Conservation (phyloP, 768 basidiomycete species). For the Cubamyces sp. region DNA sequence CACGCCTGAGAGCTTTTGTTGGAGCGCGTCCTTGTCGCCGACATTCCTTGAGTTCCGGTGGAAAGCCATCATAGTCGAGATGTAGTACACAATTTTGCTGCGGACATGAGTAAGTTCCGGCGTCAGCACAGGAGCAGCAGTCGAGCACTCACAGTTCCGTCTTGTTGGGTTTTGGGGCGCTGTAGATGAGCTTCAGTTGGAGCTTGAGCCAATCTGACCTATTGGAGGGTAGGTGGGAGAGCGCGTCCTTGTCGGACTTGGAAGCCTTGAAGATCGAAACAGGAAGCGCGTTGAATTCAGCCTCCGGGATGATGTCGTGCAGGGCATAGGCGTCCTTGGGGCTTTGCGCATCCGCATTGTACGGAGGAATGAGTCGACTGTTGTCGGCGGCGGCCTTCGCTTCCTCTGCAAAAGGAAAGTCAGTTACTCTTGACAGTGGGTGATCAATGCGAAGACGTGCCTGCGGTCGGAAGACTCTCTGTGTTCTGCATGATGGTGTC, state of each 20-base stretch:
- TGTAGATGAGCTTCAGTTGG: constrained; percentile 53
- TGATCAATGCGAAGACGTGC: constrained; percentile 43
- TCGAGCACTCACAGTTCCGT: constrained; percentile 47
- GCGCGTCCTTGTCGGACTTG: constrained; percentile 49
- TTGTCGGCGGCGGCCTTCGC: constrained; percentile 65
- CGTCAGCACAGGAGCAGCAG: neutral
- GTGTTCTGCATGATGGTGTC: constrained; percentile 79
- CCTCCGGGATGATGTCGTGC: constrained; percentile 76
- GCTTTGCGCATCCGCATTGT: constrained; percentile 64
- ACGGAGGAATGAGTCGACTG: constrained; percentile 76
- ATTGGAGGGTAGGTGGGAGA: constrained; percentile 60
- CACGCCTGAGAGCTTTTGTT: constrained; percentile 59
- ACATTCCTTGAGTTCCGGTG: constrained; percentile 47
- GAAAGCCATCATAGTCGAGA: constrained; percentile 81
- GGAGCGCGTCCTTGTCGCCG: constrained; percentile 55
- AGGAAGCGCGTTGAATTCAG: constrained; percentile 77
- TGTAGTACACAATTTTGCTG: constrained; percentile 80
- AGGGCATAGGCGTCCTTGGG: constrained; percentile 77
- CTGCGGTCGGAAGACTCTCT: constrained; percentile 65
- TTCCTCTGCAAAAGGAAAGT: constrained; percentile 52
- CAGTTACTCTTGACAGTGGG: constrained; percentile 6
- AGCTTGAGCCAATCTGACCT: constrained; percentile 72
- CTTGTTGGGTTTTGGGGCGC: constrained; percentile 55
- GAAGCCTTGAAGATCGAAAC: constrained; percentile 58
- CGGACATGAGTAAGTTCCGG: neutral